Evolutionary conservation across 2,329 filamentous ascomycete species (phyloP), one percentile per base, ranked within the genome.

Genomic region (Curvularia sp.): DNA sequence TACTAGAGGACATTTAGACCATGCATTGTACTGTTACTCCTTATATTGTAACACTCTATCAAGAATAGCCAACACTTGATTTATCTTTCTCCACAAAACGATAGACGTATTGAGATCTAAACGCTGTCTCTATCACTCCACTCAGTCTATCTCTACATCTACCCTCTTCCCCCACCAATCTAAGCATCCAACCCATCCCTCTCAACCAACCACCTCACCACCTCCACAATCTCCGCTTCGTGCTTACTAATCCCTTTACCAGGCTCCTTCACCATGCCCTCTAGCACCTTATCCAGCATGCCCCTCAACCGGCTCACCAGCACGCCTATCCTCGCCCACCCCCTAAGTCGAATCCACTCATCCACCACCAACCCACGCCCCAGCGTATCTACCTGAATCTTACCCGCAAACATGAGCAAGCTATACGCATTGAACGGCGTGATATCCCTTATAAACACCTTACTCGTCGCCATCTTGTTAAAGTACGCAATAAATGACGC

Each of bases 321-420:
- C 12, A 98, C 94, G 30, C 94, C 95, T 63, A 99, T 95, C 47
- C 95, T 86, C 1, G 95, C 94, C 95, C 95, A 99, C 0, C 95
- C 95, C 24, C 92, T 85, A 31, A 99, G 80, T 35, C 86, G 77
- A 33, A 98, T 81, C 95, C 94, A 98, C 51, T 92, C 93, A 78
- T 98, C 95, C 3, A 99, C 91, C 3, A 97, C 81, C 18, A 99
- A 80, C 0, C 95, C 95, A 22, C 93, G 84, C 5, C 94, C 94
- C 43, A 93, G 81, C 0, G 93, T 96, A 78, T 98, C 95, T 3
- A 98, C 86, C 59, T 88, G 86, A 50, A 98, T 92, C 1, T 87
- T 83, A 0, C 95, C 95, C 0, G 89, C 90, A 77, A 99, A 98
- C 57, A 99, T 84, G 26, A 99, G 86, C 33, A 97, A 82, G 0